A percentile compares a stretch with the other conserved stretches of the same genome.
Evolutionary conservation across 805 yeast species (phyloP).

Genomic region (Ogataea siamensis): DNA sequence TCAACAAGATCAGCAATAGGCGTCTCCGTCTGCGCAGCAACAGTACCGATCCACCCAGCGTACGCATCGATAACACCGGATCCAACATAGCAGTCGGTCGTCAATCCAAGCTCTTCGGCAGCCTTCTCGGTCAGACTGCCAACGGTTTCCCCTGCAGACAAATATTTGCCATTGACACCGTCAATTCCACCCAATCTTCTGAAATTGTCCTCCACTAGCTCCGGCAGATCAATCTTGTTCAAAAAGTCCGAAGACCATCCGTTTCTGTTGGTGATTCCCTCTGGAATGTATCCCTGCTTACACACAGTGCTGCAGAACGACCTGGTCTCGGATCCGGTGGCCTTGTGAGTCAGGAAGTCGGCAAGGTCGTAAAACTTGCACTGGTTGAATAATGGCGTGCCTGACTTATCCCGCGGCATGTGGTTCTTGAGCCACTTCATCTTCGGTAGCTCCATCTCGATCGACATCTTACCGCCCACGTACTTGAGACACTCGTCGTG

Average conservation of each 20-base stretch:
- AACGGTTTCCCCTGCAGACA: slow-evolving; percentile 87
- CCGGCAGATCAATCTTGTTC: slow-evolving; percentile 64
- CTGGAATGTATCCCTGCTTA: slow-evolving; percentile 92
- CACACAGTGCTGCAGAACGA: slow-evolving; percentile 90
- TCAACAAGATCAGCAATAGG: slow-evolving; percentile 50
- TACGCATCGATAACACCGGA: slow-evolving; percentile 97
- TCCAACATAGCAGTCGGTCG: slow-evolving; percentile 79
- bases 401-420: slow-evolving; percentile 50
- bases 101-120: slow-evolving; percentile 81
- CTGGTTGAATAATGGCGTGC: slow-evolving; percentile 41
- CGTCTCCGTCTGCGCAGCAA: slow-evolving; percentile 79
- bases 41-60: slow-evolving; percentile 99
- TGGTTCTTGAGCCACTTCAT: slow-evolving; percentile 93
- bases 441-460: slow-evolving; percentile 98
- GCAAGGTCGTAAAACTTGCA: slow-evolving; percentile 90
- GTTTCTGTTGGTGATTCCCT: slow-evolving; percentile 84
- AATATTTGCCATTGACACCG: slow-evolving; percentile 65
- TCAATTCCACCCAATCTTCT: slow-evolving; percentile 81
- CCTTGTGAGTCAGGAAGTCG: slow-evolving; percentile 87
- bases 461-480: slow-evolving; percentile 97
- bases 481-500: slow-evolving; percentile 77
- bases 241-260: slow-evolving; percentile 92
- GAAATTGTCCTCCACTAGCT: slow-evolving; percentile 74
- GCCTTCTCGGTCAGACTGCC: slow-evolving; percentile 66
- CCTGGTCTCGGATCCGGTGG: slow-evolving; percentile 84